Evolutionary conservation across 176 grass and related monocot species (phyloP).

Genomic region (Alopecurus myosuroides): DNA sequence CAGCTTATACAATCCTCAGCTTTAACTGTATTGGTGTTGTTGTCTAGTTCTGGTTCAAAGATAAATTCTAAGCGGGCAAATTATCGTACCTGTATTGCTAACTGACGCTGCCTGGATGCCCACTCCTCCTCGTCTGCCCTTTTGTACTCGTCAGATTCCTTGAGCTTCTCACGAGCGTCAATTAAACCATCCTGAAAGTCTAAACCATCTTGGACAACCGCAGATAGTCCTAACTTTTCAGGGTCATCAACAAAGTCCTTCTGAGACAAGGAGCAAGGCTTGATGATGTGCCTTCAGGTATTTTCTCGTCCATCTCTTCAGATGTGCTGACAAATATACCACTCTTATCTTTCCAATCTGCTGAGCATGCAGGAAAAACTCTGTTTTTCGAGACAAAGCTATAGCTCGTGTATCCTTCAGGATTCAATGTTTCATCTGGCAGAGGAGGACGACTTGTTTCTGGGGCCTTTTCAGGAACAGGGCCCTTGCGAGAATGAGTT

Average conservation of each 20-base stretch:
- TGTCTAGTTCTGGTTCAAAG: not conserved
- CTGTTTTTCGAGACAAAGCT: conserved; percentile 23
- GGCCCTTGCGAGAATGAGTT: not conserved
- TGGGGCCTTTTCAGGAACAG: conserved; percentile 12
- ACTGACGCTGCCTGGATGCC: conserved; percentile 69
- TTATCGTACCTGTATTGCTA: conserved; percentile 68
- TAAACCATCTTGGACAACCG: not conserved
- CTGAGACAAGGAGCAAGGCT: not conserved
- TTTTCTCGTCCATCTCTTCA: conserved; percentile 37
- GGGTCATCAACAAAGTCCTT: conserved; percentile 19
- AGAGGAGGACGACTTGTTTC: conserved; percentile 11
- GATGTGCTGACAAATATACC: conserved; percentile 36
- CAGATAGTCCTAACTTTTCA: not conserved
- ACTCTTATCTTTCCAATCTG: conserved; percentile 15
- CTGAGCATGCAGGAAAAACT: conserved; percentile 22
- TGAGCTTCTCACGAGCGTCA: conserved; percentile 71
- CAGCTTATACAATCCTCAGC: not conserved
- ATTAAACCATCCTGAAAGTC: conserved; percentile 30
- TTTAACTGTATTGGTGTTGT: not conserved
- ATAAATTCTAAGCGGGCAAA: not conserved
- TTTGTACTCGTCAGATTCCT: conserved; percentile 78
- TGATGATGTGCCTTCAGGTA: conserved; percentile 7
- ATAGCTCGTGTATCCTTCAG: not conserved
- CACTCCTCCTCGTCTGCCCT: conserved; percentile 74
- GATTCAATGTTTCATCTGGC: not conserved